Percentiles rank a stretch among this genome's conserved stretches.
Conservation (phyloP, 108 stramenopile species). For the Epithemia pelagica region DNA sequence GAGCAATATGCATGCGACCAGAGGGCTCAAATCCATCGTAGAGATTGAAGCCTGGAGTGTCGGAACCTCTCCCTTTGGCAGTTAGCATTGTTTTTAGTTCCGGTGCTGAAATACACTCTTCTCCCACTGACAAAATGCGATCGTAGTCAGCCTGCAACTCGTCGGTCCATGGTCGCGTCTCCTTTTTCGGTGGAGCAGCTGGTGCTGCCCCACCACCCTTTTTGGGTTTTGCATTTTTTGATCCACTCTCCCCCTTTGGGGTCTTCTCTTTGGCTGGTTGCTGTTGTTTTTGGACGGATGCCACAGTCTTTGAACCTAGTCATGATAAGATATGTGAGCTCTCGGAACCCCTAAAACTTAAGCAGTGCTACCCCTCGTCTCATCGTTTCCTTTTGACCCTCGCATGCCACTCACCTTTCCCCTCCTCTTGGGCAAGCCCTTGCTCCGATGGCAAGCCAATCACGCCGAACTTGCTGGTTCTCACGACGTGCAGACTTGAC, state of each 20-base stretch:
- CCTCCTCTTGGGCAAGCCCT: background rate
- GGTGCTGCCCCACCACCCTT: no score
- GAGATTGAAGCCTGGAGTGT: conserved; percentile 50
- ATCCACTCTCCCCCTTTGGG: no score
- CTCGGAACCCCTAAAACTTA: no score
- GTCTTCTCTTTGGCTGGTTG: no score
- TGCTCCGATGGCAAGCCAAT: background rate
- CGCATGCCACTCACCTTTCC: background rate
- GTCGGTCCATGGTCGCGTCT: conserved; percentile 51
- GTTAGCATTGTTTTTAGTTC: conserved; percentile 57
- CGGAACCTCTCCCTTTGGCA: conserved; percentile 66
- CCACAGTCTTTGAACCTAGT: no score
- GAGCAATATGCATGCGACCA: conserved; percentile 99
- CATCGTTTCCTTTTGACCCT: no score
- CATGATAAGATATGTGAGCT: no score
- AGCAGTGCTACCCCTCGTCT: no score
- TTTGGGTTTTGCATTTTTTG: no score
- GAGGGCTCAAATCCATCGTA: conserved; percentile 99
- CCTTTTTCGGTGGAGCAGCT: background rate
- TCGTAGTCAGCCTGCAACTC: conserved; percentile 65
- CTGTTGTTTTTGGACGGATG: no score
- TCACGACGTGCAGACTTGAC: no score
- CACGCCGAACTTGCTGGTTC: background rate
- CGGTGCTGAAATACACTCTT: conserved; percentile 74
- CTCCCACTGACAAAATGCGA: conserved; percentile 74